Base-by-base conservation (phyloP, 1,284 basidiomycete genomes). In the Coniferiporia sulphurascens region DNA sequence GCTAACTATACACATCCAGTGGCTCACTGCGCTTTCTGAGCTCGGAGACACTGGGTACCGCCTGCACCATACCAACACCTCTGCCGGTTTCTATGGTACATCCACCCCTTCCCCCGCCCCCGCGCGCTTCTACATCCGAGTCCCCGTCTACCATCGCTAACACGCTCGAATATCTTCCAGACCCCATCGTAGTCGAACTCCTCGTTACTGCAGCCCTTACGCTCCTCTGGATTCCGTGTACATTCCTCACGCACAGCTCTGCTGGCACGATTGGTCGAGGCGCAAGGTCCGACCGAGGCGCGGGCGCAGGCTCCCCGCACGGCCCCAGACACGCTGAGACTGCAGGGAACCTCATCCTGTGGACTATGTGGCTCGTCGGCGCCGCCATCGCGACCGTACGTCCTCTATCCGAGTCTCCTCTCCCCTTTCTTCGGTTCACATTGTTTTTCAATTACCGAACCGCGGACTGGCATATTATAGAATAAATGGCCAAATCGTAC, bases 281-380 rank as follows among this genome's bases (percentile, higher is more conserved):
- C 5, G 27, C 27, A 3, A 27, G 27, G 27, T 27, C 27, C 27
- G 48, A 51, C 7, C 59, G 58, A 21, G 56, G 55, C 43, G 22
- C 52, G 2, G 58, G 52, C n/a, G 17, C 52, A 4, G 58, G 58
- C n/a, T 19, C 52, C 13, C 44, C 44, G 9, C 54, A 59, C 36
- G 27, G n/a, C 8, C 52, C 52, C 9, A 48, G 56, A 8, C 36
- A 48, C 61, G 21, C 49, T 32, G 62, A 63, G 56, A 21, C 50
- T 4, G 35, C 21, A n/a, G 59, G 59, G 13, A 55, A 55, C 57
- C 57, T 54, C 54, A 43, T 64, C 38, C 60, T 64, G 36, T 61
- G 60, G 60, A 32, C 62, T 4, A 61, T 63, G 60, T 63, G 57
- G 56, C 56, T 63, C 44, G 48, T 63, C 32, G 62, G 53, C 19